Evolutionary conservation across 768 basidiomycete species (phyloP).

Genomic region (Agrocybe chaxingu): DNA sequence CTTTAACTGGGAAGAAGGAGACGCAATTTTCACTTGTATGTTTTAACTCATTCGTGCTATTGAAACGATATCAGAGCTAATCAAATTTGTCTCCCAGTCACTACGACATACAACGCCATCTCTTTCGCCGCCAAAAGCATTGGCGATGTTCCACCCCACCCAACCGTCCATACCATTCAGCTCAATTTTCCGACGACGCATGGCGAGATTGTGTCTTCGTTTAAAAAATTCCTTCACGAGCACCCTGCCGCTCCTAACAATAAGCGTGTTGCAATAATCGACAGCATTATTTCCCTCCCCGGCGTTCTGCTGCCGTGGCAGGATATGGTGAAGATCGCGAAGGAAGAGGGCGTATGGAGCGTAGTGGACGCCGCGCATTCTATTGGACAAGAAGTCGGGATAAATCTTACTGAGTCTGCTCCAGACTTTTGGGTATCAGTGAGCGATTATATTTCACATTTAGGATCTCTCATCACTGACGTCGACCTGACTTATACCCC

Average conservation of each 20-base stretch:
- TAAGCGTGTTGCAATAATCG: conserved; percentile 63
- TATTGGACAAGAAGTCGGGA: conserved; percentile 68
- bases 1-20: conserved; percentile 63
- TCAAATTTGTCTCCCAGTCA: conserved; percentile 17
- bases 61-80: not conserved
- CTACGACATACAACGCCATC: conserved; percentile 53
- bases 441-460: conserved; percentile 12
- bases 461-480: not conserved
- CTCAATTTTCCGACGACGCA: conserved; percentile 58
- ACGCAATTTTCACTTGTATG: conserved; percentile 64
- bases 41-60: conserved; percentile 14
- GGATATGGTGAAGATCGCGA: conserved; percentile 64
- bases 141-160: conserved; percentile 52
- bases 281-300: conserved; percentile 62
- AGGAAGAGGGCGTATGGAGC: conserved; percentile 58
- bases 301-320: conserved; percentile 76
- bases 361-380: conserved; percentile 83
- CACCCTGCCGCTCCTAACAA: conserved; percentile 39
- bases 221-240: conserved; percentile 35
- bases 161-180: conserved; percentile 44
- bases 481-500: not conserved
- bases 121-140: conserved; percentile 49
- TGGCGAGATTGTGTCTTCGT: conserved; percentile 48
- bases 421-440: conserved; percentile 85
- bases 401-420: conserved; percentile 51